These are phyloP conservation scores for Scopulariopsis brevicaulis DNA, from an alignment of 2,329 filamentous ascomycete species.

Conservation along the genomic window DNA sequence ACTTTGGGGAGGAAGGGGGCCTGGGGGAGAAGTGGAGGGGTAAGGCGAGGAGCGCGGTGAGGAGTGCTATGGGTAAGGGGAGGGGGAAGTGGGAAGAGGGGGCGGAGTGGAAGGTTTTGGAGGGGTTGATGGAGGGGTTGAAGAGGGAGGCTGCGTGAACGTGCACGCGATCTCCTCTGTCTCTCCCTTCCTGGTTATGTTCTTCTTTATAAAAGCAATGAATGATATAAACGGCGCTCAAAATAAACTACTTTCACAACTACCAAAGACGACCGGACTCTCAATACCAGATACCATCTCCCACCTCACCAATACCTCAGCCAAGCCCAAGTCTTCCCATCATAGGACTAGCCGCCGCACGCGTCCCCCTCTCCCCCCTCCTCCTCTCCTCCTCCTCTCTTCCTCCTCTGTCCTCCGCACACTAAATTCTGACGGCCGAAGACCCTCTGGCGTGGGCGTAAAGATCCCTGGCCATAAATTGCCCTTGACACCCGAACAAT, in stretches of 20 bases:
- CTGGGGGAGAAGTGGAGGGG: slow-evolving; percentile 78
- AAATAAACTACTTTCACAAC: too few species aligned
- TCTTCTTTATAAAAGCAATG: neutral
- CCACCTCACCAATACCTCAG: too few species aligned
- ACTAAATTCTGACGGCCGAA: too few species aligned
- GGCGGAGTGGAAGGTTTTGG: slow-evolving; percentile 52
- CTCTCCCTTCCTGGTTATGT: neutral
- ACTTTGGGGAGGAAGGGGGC: slow-evolving; percentile 53
- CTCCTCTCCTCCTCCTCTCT: neutral
- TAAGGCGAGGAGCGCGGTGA: slow-evolving; percentile 75
- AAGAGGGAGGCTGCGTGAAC: slow-evolving; percentile 14
- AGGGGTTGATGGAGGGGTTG: slow-evolving; percentile 43
- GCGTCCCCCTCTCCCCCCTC: neutral
- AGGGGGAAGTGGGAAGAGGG: slow-evolving; percentile 76
- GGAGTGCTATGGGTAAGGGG: slow-evolving; percentile 72
- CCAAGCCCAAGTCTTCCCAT: too few species aligned
- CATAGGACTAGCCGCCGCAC: neutral
- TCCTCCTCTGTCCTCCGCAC: neutral
- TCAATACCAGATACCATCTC: too few species aligned
- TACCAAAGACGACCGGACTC: too few species aligned
- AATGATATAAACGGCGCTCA: too few species aligned
- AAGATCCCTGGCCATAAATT: too few species aligned
- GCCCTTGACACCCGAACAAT: too few species aligned
- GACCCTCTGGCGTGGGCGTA: too few species aligned
- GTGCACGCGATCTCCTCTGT: neutral